Evolutionary conservation across 805 yeast species (phyloP).

Genomic region (Starmerella vitae): DNA sequence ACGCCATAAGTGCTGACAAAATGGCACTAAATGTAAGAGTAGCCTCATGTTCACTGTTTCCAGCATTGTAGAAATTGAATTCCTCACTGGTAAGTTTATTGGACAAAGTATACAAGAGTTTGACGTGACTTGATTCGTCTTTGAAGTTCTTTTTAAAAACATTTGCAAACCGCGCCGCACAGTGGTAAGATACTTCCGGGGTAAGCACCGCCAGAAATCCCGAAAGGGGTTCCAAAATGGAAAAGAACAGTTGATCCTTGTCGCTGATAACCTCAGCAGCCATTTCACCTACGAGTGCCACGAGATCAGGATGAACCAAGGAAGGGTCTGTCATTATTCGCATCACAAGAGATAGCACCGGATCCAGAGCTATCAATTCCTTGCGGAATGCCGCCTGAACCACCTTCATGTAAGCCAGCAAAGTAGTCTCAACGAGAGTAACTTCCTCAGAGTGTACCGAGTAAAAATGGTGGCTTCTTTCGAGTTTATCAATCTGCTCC

Average conservation of each 20-base stretch:
- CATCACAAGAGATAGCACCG: constrained; percentile 36
- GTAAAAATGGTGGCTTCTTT: constrained; percentile 8
- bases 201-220: constrained; percentile 35
- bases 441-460: constrained; percentile 27
- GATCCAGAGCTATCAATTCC: constrained; percentile 34
- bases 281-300: constrained; percentile 8
- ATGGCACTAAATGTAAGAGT: constrained; percentile 18
- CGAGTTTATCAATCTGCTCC: constrained; percentile 6
- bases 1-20: constrained; percentile 17
- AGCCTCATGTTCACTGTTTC: constrained; percentile 23
- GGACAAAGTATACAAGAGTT: constrained; percentile 70
- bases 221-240: constrained; percentile 26
- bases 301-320: neutral
- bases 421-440: constrained; percentile 33
- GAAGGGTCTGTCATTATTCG: constrained; percentile 4
- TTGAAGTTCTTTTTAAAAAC: constrained; percentile 43
- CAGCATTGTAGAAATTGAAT: constrained; percentile 21
- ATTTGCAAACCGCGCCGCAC: constrained; percentile 47
- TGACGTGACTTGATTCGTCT: constrained; percentile 13
- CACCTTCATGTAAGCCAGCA: constrained; percentile 39
- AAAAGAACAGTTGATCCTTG: constrained; percentile 6
- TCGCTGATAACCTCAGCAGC: constrained; percentile 8
- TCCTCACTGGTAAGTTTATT: constrained; percentile 52
- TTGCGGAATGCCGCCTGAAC: constrained; percentile 43
- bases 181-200: constrained; percentile 35